These are phyloP conservation scores for Metschnikowia lochheadii DNA, from an alignment of 805 yeast species.

Conservation along the genomic window DNA sequence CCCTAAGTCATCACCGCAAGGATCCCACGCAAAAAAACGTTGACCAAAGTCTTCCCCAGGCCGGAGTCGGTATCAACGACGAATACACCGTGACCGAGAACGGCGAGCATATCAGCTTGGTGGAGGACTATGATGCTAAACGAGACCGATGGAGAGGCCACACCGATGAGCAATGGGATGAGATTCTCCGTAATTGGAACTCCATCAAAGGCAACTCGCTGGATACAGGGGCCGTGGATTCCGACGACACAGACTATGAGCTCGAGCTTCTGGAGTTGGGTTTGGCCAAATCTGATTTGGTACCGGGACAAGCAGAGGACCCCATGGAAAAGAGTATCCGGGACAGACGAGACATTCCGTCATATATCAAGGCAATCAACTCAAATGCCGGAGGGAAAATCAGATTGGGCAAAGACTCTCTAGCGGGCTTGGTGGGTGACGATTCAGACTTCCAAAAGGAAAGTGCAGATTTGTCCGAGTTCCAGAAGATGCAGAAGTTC, in stretches of 20 bases:
- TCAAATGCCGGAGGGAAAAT: conserved; percentile 29
- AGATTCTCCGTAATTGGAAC: conserved; percentile 46
- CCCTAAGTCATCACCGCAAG: conserved; percentile 55
- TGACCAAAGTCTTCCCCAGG: conserved; percentile 48
- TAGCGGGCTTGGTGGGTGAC: conserved; percentile 18
- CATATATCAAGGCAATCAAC: conserved; percentile 49
- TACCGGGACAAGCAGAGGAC: conserved; percentile 25
- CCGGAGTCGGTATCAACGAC: conserved; percentile 57
- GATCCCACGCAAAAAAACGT: conserved; percentile 32
- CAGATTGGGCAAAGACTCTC: conserved; percentile 30
- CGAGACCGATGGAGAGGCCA: conserved; percentile 84
- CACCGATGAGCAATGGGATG: conserved; percentile 57
- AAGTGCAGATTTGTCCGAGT: conserved; percentile 49
- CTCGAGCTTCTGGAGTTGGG: conserved; percentile 37
- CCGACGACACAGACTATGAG: conserved; percentile 39
- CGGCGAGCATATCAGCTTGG: conserved; percentile 20
- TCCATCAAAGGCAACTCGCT: conserved; percentile 22
- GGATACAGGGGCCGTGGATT: conserved; percentile 19
- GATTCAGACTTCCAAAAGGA: conserved; percentile 28
- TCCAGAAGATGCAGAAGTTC: conserved; percentile 44
- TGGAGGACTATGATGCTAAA: conserved; percentile 59
- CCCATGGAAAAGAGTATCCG: conserved; percentile 47
- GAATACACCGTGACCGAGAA: conserved; percentile 20
- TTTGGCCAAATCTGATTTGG: conserved; percentile 24
- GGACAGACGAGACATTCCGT: conserved; percentile 70